phyloP scores from a whole-genome alignment of 306 rosid genomes.

The Alnus rubra region DNA sequence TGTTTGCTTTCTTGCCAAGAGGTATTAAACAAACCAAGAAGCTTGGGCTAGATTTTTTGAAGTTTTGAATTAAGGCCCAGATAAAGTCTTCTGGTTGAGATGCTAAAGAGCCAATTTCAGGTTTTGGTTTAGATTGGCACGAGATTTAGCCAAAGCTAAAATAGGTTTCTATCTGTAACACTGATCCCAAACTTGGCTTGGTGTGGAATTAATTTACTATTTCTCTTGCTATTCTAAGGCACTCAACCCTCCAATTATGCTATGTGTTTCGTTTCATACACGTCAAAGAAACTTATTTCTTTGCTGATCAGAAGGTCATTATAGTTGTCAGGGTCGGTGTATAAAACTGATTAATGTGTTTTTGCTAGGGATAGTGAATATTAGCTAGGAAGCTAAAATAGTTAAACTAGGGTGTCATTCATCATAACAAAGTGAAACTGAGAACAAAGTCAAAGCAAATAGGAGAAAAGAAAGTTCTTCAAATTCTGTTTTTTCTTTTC shows the following conservation, averaged over 20 bases:
- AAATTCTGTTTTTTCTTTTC: background rate
- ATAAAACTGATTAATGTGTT: background rate
- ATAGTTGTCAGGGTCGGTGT: background rate
- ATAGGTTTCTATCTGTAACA: too few relatives aligned
- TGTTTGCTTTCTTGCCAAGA: background rate
- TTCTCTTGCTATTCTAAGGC: too few relatives aligned
- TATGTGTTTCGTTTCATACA: background rate
- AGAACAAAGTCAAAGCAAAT: background rate
- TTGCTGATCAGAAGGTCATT: background rate
- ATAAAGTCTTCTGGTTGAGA: background rate
- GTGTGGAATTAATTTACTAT: too few relatives aligned
- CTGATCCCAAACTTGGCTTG: too few relatives aligned
- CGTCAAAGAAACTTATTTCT: background rate
- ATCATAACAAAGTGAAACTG: background rate
- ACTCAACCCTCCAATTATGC: background rate
- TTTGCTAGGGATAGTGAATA: background rate
- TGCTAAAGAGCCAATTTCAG: background rate
- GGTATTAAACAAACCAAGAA: background rate
- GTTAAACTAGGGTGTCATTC: background rate
- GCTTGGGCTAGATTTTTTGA: background rate
- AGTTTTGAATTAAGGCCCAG: background rate
- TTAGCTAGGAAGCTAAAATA: background rate
- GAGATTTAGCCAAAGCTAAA: background rate
- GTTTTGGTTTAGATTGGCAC: background rate
- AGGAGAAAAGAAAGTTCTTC: background rate